Evolutionary conservation across 1,139 yeast species (phyloP), one percentile per base, ranked within the genome.

Genomic region (Candida sp.): DNA sequence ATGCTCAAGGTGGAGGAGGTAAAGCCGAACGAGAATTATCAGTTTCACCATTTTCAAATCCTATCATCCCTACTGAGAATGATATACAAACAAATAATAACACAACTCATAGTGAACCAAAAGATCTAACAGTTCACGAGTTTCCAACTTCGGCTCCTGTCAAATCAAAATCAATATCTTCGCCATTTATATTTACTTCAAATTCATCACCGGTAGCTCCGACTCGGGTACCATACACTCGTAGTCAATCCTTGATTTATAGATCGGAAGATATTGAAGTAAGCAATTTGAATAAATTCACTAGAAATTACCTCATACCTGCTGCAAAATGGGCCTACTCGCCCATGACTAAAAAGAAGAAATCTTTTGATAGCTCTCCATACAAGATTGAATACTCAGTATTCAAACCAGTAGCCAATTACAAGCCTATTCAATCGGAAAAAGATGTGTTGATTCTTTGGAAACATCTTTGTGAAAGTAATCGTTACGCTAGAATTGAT

Each of bases 251-350:
- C 22, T 49, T 50, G 9, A 39, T 47, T 7, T 44, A 50, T 19
- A 39, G 53, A 39, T 40, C 52, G 40, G 43, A 44, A 6, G 47
- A 50, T 37, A 36, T 32, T 8, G 44, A 39, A 22, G 11, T 38
- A 8, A 38, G 46, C 21, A 48, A 60, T 35, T 47, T 62, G 36
- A 56, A 55, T 40, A 51, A 43, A 30, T 58, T 63, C 42, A 56
- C 64, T 25, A 51, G 56, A 38, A 55, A 61, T 27, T 56, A 59
- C 43, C 49, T 65, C 29, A 53, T 60, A 4, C 64, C 68, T 4
- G 68, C 66, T 12, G 66, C 64, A 11, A 56, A 54, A 45, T 60
- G 64, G 64, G 61, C 63, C 5, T 54, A 55, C 42, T 49, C 55
- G 21, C 62, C 63, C 6, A 43, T 52, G 2, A 36, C 53, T 9